These are phyloP conservation scores for Phytopythium oedochilum DNA, from an alignment of 352 stramenopile species.

Conservation along the genomic window DNA sequence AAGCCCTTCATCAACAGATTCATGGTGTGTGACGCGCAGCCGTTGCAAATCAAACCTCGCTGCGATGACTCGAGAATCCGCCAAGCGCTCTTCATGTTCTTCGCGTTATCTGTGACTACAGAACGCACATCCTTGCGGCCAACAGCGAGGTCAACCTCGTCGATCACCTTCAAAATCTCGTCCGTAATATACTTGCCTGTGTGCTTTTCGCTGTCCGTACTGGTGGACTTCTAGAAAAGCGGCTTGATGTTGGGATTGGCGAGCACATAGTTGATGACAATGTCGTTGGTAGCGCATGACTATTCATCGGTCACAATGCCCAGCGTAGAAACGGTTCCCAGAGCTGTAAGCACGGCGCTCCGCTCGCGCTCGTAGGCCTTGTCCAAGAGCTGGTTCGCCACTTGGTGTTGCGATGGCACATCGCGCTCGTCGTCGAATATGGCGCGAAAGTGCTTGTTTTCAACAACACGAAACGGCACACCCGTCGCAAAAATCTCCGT, in stretches of 20 bases:
- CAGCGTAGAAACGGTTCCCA: background rate
- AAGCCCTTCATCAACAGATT: constrained; percentile 18
- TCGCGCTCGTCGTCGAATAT: constrained; percentile 5
- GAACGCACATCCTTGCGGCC: background rate
- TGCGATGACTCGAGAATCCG: background rate
- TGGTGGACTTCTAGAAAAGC: constrained; percentile 7
- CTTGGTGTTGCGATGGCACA: background rate
- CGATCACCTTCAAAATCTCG: constrained; percentile 3
- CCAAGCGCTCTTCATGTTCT: constrained; percentile 10
- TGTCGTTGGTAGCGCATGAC: constrained; percentile 6
- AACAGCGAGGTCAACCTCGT: background rate
- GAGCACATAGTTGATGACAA: constrained; percentile 11
- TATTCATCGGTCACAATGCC: constrained; percentile 11
- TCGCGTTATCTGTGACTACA: constrained; percentile 11
- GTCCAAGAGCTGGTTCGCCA: background rate
- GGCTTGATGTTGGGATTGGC: constrained; percentile 1
- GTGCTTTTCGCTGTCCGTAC: background rate
- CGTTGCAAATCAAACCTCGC: constrained; percentile 5
- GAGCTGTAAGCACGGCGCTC: background rate
- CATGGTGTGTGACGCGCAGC: constrained; percentile 6
- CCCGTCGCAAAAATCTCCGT: no score
- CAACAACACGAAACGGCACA: constrained; percentile 9
- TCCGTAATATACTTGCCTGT: constrained; percentile 1
- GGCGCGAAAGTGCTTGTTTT: background rate
- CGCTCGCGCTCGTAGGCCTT: background rate